These are phyloP conservation scores for Prototheca wickerhamii DNA, from an alignment of 163 green algal species.

Conservation along the genomic window DNA sequence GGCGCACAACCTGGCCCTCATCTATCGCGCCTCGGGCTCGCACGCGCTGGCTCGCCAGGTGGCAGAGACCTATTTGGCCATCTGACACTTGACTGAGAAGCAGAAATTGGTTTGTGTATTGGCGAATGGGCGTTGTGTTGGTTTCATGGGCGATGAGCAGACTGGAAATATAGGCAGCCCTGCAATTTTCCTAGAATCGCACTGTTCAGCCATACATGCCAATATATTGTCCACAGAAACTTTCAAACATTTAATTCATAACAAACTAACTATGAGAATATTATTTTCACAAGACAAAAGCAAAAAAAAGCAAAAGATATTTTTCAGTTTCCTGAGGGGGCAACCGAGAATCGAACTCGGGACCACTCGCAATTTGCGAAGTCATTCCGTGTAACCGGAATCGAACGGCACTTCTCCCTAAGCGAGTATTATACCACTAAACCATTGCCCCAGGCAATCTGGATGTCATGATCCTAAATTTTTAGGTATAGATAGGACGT, in stretches of 20 bases:
- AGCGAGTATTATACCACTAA: constrained; percentile 23
- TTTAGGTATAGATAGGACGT: no score
- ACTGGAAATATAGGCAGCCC: no score
- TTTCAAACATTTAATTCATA: background rate
- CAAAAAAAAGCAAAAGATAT: background rate
- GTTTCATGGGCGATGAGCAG: no score
- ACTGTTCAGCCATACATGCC: no score
- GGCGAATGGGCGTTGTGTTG: no score
- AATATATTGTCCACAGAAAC: no score
- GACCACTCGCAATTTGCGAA: constrained; percentile 7
- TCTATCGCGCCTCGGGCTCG: constrained; percentile 62
- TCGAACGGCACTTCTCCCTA: constrained; percentile 6
- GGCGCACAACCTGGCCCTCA: constrained; percentile 74
- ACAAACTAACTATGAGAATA: background rate
- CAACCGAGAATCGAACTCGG: constrained; percentile 10
- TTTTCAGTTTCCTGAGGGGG: no score
- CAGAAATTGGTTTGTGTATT: no score
- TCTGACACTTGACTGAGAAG: no score
- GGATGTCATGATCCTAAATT: no score
- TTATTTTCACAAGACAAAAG: background rate
- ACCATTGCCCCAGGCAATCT: constrained; percentile 18
- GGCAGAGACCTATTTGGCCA: constrained; percentile 45
- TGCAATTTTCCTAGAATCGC: no score
- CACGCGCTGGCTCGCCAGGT: constrained; percentile 52
- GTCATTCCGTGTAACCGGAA: background rate